These are phyloP conservation scores for Coffea eugenioides DNA, from an alignment of 257 asterid genomes.

Conservation along the genomic window DNA sequence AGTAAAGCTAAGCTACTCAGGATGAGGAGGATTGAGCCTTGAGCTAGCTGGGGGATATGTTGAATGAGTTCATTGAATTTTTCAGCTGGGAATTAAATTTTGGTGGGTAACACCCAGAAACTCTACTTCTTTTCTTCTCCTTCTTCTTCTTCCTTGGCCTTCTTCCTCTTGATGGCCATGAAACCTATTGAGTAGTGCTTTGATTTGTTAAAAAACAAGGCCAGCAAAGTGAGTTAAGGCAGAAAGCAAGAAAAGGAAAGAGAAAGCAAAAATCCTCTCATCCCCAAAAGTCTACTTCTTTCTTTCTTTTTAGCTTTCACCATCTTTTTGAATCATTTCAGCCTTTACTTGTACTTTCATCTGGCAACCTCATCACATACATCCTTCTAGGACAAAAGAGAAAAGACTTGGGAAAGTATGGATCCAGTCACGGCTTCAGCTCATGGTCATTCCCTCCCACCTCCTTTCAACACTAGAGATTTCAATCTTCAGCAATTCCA, in stretches of 20 bases:
- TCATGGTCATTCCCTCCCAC: conserved; percentile 59
- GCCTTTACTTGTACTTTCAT: conserved; percentile 32
- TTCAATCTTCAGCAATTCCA: conserved; percentile 65
- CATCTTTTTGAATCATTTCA: conserved; percentile 34
- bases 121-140: conserved; percentile 27
- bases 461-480: conserved; percentile 80
- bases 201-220: conserved; percentile 36
- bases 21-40: background rate
- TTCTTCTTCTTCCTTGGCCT: conserved; percentile 3
- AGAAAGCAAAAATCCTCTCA: background rate
- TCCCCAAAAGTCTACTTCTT: conserved; percentile 29
- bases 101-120: conserved; percentile 50
- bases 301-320: conserved; percentile 20
- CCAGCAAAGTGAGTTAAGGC: background rate
- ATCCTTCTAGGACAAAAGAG: conserved; percentile 1
- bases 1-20: background rate
- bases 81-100: conserved; percentile 24
- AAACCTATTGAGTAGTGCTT: conserved; percentile 29
- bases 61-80: background rate
- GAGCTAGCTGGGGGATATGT: background rate
- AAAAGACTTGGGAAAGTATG: conserved; percentile 13
- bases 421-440: conserved; percentile 27
- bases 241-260: conserved; percentile 29
- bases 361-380: conserved; percentile 10
- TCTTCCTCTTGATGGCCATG: conserved; percentile 6